These are phyloP conservation scores for Halophytophthora batemanensis DNA, from an alignment of 352 stramenopile genomes.

Conservation along the genomic window DNA sequence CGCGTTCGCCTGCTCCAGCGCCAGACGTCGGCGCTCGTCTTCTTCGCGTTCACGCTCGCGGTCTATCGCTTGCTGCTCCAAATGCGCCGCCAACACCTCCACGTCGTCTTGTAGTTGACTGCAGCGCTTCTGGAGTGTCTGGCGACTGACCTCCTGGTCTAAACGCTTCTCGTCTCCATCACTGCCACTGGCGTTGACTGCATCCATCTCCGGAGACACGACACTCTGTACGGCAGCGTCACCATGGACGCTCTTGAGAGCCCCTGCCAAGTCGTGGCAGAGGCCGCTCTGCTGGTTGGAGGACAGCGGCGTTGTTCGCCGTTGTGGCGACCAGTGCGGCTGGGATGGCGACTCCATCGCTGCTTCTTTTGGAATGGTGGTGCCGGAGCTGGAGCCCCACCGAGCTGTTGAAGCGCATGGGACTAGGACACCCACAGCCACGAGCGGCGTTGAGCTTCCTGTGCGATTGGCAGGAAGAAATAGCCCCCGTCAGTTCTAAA, in stretches of 20 bases:
- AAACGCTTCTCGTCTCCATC: conserved; percentile 14
- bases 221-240: neutral
- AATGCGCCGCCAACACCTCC: conserved; percentile 48
- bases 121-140: conserved; percentile 14
- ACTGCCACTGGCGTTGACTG: conserved; percentile 9
- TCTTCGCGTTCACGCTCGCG: conserved; percentile 26
- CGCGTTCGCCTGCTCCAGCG: conserved; percentile 18
- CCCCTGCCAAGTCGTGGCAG: neutral
- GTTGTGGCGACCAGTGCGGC: neutral
- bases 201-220: conserved; percentile 15
- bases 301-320: neutral
- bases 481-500: too few species aligned
- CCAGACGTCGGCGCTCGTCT: conserved; percentile 16
- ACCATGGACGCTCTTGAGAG: neutral
- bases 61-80: conserved; percentile 38
- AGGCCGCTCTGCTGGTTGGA: conserved; percentile 20
- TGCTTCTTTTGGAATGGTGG: too few species aligned
- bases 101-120: conserved; percentile 57
- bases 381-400: too few species aligned
- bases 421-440: too few species aligned
- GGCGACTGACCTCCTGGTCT: conserved; percentile 11
- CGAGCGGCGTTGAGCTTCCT: neutral
- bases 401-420: too few species aligned
- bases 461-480: neutral
- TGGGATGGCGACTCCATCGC: conserved; percentile 9